Conservation (phyloP, 2,329 filamentous ascomycete species). For the Cladosporium sp. region DNA sequence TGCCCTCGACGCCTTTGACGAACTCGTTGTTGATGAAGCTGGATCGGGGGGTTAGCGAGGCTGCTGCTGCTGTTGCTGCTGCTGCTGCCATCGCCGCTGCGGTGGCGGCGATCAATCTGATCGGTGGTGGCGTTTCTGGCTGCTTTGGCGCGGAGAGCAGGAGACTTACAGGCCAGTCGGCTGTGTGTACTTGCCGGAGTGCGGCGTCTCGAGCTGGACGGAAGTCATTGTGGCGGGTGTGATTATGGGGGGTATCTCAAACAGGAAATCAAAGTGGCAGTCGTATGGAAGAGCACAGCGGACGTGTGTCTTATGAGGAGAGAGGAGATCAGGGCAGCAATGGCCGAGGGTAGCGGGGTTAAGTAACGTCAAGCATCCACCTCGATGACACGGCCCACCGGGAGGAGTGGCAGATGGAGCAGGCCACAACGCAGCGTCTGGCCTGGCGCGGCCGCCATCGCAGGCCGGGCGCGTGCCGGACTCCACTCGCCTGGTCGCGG, state of each 20-base stretch:
- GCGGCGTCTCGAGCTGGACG: conserved; percentile 61
- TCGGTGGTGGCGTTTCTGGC: conserved; percentile 3
- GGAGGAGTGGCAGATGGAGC: conserved; percentile 4
- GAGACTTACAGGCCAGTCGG: conserved; percentile 50
- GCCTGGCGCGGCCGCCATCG: no score
- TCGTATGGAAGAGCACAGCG: background rate
- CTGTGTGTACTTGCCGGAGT: conserved; percentile 53
- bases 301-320: conserved; percentile 4
- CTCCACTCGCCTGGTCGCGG: background rate
- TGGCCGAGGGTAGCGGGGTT: conserved; percentile 18
- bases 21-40: conserved; percentile 94
- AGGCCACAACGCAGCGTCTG: no score
- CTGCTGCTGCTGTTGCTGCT: background rate
- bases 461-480: background rate
- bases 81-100: background rate
- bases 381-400: conserved; percentile 20
- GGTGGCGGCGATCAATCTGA: background rate
- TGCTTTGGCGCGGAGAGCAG: conserved; percentile 41
- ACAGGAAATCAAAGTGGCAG: conserved; percentile 5
- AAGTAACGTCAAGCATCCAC: conserved; percentile 20
- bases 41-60: conserved; percentile 10
- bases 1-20: conserved; percentile 74
- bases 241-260: conserved; percentile 5
- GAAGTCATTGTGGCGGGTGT: conserved; percentile 32
- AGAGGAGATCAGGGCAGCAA: conserved; percentile 6